Conservation (phyloP, 768 basidiomycete species). For the Suillus bovinus region DNA sequence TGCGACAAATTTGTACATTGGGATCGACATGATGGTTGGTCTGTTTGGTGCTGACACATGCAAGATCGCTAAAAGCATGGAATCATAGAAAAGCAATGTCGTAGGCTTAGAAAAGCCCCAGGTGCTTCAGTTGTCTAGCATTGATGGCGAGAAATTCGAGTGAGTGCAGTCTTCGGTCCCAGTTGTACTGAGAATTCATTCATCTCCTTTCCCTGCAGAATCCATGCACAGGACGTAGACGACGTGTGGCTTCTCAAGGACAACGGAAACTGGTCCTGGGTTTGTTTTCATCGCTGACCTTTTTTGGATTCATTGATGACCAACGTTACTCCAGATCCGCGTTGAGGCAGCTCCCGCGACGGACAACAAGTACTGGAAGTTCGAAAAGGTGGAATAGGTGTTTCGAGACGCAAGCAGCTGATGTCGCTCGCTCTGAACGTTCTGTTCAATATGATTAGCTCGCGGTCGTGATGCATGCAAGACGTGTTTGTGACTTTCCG, state of each 20-base stretch:
- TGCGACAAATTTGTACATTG: not conserved
- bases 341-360: not conserved
- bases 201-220: not conserved
- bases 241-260: not conserved
- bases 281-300: not conserved
- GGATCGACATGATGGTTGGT: not conserved
- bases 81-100: not conserved
- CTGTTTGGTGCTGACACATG: not conserved
- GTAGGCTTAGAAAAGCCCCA: not conserved
- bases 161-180: not conserved
- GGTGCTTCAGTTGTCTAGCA: not conserved
- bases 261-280: not conserved
- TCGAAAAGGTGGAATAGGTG: not conserved
- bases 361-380: not conserved
- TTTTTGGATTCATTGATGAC: not conserved
- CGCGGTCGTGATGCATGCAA: not conserved
- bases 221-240: not conserved
- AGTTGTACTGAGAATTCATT: not conserved
- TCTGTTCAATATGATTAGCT: not conserved
- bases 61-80: not conserved
- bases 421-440: too few relatives aligned
- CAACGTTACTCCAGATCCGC: not conserved
- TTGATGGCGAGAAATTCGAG: too few relatives aligned
- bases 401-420: too few relatives aligned
- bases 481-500: not conserved